Conservation (phyloP, 2,329 filamentous ascomycete species). For the Exserohilum turcica region DNA sequence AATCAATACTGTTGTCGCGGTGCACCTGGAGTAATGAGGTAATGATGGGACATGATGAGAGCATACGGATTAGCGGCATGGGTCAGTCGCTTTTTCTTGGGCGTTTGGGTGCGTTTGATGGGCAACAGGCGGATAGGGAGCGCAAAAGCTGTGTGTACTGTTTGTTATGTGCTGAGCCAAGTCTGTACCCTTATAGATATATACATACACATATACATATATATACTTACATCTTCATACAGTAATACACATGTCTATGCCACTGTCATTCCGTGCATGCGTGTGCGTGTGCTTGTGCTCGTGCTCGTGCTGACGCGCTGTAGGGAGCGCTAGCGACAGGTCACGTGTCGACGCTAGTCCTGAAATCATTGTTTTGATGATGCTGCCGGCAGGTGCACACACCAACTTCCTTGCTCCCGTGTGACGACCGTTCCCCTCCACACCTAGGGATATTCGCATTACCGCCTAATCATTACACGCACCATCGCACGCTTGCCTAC, state of each 20-base stretch:
- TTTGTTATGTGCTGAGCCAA: no score
- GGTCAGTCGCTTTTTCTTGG: slow-evolving; percentile 29
- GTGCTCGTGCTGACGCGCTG: not conserved
- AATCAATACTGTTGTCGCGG: slow-evolving; percentile 18
- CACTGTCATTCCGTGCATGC: no score
- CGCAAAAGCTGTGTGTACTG: slow-evolving; percentile 6
- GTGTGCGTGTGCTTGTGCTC: no score
- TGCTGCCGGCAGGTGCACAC: slow-evolving; percentile 26
- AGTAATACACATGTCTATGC: no score
- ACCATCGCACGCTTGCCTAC: slow-evolving; percentile 15
- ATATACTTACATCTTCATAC: no score
- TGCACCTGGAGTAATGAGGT: slow-evolving; percentile 19
- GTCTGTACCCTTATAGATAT: slow-evolving; percentile 1
- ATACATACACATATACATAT: not conserved
- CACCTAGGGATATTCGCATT: slow-evolving; percentile 39
- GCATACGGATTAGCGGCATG: slow-evolving; percentile 35
- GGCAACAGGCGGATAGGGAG: not conserved
- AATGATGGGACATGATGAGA: slow-evolving; percentile 25
- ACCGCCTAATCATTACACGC: slow-evolving; percentile 40
- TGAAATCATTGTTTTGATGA: slow-evolving; percentile 18
- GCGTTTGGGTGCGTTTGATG: slow-evolving; percentile 24
- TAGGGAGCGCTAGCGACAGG: not conserved
- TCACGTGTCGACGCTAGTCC: slow-evolving; percentile 16
- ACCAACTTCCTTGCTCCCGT: slow-evolving; percentile 34
- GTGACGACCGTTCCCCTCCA: slow-evolving; percentile 30